Conservation (phyloP, 73 alveolate genomes). For the Diophrys sp. region DNA sequence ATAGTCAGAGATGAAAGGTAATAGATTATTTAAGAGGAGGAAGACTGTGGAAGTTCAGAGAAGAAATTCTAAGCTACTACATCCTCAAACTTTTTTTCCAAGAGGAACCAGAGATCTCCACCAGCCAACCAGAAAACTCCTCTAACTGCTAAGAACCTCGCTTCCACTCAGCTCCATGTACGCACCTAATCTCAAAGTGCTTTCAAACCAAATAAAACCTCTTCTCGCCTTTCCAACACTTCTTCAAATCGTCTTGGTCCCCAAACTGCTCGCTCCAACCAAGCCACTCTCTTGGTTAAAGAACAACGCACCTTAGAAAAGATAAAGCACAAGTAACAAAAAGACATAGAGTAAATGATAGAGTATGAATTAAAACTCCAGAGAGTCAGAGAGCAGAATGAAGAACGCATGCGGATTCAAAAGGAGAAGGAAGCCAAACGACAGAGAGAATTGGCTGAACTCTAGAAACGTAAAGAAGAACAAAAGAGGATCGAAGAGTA, state of each 20-base stretch:
- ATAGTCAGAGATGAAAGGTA: constrained; percentile 15
- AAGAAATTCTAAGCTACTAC: background rate
- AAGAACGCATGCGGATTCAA: constrained; percentile 28
- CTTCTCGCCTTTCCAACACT: constrained; percentile 9
- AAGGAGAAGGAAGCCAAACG: constrained; percentile 36
- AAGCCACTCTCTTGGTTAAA: constrained; percentile 36
- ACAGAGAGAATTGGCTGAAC: constrained; percentile 7
- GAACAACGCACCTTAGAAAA: constrained; percentile 21
- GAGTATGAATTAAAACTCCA: constrained; percentile 47
- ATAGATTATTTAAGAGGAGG: constrained; percentile 9
- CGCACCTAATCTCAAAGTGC: background rate
- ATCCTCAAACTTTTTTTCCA: constrained; percentile 1
- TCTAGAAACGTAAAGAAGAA: constrained; percentile 39
- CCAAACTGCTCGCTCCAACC: constrained; percentile 12
- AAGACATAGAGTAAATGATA: constrained; percentile 48
- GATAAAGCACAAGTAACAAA: constrained; percentile 35
- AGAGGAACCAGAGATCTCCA: background rate
- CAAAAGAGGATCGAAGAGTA: constrained; percentile 46
- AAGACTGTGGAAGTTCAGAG: constrained; percentile 3
- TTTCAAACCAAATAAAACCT: background rate
- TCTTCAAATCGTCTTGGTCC: constrained; percentile 7
- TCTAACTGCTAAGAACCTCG: background rate
- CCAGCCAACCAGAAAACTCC: constrained; percentile 1
- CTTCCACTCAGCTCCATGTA: too few relatives aligned
- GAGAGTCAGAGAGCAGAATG: constrained; percentile 29